Evolutionary conservation across 1,139 yeast species (phyloP).

Genomic region (Suhomyces ambrosiae): DNA sequence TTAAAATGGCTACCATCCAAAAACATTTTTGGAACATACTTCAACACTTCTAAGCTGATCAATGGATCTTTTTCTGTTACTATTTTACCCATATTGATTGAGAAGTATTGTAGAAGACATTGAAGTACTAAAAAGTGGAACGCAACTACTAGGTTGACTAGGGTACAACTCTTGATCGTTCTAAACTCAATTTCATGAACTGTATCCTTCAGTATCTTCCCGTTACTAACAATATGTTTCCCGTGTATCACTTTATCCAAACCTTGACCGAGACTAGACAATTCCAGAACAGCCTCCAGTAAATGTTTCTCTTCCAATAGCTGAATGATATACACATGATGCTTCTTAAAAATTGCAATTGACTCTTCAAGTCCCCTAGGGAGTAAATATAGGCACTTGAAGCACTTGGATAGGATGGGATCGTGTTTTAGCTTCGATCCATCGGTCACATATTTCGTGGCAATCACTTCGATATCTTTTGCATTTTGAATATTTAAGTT

Average conservation of each 20-base stretch:
- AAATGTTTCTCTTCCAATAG: slow-evolving; percentile 28
- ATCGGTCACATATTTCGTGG: slow-evolving; percentile 13
- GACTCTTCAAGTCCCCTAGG: slow-evolving; percentile 11
- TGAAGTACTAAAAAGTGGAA: slow-evolving; percentile 37
- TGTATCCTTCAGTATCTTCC: neutral
- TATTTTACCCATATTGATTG: slow-evolving; percentile 22
- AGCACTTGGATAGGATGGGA: slow-evolving; percentile 19
- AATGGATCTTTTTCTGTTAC: slow-evolving; percentile 13
- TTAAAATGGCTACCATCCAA: slow-evolving; percentile 24
- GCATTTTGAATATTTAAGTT: slow-evolving; percentile 13
- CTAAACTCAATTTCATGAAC: slow-evolving; percentile 7
- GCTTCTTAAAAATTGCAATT: slow-evolving; percentile 24
- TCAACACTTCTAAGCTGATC: slow-evolving; percentile 15
- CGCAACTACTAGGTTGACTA: slow-evolving; percentile 29
- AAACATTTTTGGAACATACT: slow-evolving; percentile 22
- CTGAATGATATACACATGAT: slow-evolving; percentile 34
- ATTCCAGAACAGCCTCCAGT: slow-evolving; percentile 18
- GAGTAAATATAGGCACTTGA: slow-evolving; percentile 22
- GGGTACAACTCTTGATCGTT: slow-evolving; percentile 9
- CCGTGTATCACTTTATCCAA: slow-evolving; percentile 8
- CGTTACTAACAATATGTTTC: neutral
- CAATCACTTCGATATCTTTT: slow-evolving; percentile 16
- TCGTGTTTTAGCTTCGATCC: slow-evolving; percentile 5
- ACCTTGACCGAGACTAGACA: slow-evolving; percentile 14
- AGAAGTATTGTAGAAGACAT: slow-evolving; percentile 29